phyloP scores from a whole-genome alignment of 148 eudicot species.

The Rhododendron henanense region DNA sequence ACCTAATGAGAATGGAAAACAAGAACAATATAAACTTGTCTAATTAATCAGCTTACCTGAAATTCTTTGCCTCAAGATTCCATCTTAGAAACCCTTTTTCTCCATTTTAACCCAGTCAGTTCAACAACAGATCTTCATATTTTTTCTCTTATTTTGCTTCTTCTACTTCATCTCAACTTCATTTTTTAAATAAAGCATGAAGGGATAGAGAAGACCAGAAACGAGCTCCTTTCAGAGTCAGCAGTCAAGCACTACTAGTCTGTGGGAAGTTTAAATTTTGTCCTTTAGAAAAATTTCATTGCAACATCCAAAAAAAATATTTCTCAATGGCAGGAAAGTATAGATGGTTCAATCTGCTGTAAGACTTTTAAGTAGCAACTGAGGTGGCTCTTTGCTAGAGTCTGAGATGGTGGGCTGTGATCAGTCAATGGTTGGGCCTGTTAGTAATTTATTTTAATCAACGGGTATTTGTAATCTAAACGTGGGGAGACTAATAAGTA shows the following conservation, averaged over 20 bases:
- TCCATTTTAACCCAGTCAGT: not conserved
- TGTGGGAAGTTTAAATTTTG: not conserved
- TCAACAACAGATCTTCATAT: not conserved
- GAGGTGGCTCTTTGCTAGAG: not conserved
- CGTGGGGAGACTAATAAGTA: no score
- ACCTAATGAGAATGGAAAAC: not conserved
- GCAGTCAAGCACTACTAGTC: not conserved
- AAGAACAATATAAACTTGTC: not conserved
- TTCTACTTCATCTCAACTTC: no score
- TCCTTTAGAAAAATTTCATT: not conserved
- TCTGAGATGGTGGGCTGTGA: not conserved
- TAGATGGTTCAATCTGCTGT: no score
- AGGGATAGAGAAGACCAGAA: not conserved
- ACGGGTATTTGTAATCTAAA: no score
- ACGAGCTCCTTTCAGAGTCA: not conserved
- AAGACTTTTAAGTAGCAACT: not conserved
- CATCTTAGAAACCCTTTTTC: not conserved
- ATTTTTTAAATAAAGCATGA: no score
- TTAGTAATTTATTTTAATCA: no score
- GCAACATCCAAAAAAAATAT: not conserved
- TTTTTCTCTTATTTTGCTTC: not conserved
- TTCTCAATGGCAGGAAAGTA: no score
- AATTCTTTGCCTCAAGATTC: not conserved
- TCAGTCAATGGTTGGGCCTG: not conserved
- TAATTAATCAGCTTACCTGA: not conserved